Evolutionary conservation across 2,329 filamentous ascomycete species (phyloP).

Genomic region (Xylariaceae sp.): DNA sequence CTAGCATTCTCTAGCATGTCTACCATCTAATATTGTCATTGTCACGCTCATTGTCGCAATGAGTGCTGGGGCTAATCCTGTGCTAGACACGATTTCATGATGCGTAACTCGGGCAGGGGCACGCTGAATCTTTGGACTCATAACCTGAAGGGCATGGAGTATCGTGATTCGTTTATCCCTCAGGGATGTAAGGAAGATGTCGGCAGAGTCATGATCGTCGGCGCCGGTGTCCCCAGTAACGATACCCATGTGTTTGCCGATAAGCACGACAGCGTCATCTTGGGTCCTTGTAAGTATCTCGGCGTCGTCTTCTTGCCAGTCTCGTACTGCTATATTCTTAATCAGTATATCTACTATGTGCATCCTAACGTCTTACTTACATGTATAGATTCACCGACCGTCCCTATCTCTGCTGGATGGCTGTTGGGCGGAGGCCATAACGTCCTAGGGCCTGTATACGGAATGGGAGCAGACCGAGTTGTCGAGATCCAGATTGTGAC

Average conservation of each 20-base stretch:
- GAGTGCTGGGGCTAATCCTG: conserved; percentile 2
- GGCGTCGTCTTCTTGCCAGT: neutral
- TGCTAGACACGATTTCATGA: conserved; percentile 20
- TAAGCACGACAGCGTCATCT: conserved; percentile 18
- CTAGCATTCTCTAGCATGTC: neutral
- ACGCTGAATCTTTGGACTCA: conserved; percentile 22
- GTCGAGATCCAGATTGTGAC: conserved; percentile 41
- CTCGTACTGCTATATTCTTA: neutral
- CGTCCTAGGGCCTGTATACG: conserved; percentile 31
- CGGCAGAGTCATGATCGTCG: conserved; percentile 17
- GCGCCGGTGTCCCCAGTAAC: conserved; percentile 13
- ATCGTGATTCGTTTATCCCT: conserved; percentile 15
- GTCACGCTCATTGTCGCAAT: neutral
- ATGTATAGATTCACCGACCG: conserved; percentile 12
- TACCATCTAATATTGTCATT: neutral
- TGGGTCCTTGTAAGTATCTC: conserved; percentile 9
- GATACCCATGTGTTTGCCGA: conserved; percentile 19
- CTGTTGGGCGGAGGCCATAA: conserved; percentile 18
- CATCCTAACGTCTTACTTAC: neutral
- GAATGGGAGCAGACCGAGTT: conserved; percentile 45
- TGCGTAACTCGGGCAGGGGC: conserved; percentile 18
- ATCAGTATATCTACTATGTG: too few species aligned
- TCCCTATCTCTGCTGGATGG: conserved; percentile 19
- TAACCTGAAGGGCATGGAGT: conserved; percentile 17
- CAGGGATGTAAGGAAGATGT: conserved; percentile 14